These are phyloP conservation scores for Porpolomopsis calyptriformis DNA, from an alignment of 768 basidiomycete species.

Conservation along the genomic window DNA sequence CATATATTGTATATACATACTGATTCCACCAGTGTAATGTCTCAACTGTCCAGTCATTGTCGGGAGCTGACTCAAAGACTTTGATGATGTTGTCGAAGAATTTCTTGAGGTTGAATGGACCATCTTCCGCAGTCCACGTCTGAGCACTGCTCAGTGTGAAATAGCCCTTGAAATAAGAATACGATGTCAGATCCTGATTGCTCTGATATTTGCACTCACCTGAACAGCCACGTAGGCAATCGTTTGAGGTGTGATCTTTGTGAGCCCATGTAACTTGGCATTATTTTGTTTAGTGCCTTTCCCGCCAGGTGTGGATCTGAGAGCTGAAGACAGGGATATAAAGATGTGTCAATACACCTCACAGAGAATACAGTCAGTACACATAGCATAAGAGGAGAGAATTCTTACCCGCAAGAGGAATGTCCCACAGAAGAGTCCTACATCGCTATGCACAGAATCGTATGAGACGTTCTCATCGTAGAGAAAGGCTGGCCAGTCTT, in stretches of 20 bases:
- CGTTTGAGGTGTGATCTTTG: conserved; percentile 15
- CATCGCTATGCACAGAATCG: conserved; percentile 1
- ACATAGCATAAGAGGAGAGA: not conserved
- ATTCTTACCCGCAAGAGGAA: conserved; percentile 2
- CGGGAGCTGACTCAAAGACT: conserved; percentile 11
- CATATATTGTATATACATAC: too few relatives aligned
- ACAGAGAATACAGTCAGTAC: not conserved
- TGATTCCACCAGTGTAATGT: too few relatives aligned
- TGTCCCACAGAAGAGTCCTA: conserved; percentile 1
- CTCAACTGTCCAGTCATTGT: not conserved
- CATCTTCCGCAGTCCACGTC: conserved; percentile 10
- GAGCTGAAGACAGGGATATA: not conserved
- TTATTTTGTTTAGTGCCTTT: not conserved
- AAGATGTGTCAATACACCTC: conserved; percentile 9
- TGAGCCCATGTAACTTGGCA: conserved; percentile 7
- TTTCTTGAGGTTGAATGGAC: conserved; percentile 12
- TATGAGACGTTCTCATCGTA: conserved; percentile 3
- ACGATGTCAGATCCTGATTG: too few relatives aligned
- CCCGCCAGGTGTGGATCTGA: not conserved
- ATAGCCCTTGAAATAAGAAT: conserved; percentile 14
- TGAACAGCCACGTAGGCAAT: conserved; percentile 26
- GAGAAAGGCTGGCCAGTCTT: conserved; percentile 1
- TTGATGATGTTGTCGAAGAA: conserved; percentile 16
- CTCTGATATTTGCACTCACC: too few relatives aligned
- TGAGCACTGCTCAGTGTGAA: conserved; percentile 13